Percentiles rank a stretch among this genome's conserved stretches.
Conservation (phyloP, 75 land plant genomes). For the Picea glauca region DNA sequence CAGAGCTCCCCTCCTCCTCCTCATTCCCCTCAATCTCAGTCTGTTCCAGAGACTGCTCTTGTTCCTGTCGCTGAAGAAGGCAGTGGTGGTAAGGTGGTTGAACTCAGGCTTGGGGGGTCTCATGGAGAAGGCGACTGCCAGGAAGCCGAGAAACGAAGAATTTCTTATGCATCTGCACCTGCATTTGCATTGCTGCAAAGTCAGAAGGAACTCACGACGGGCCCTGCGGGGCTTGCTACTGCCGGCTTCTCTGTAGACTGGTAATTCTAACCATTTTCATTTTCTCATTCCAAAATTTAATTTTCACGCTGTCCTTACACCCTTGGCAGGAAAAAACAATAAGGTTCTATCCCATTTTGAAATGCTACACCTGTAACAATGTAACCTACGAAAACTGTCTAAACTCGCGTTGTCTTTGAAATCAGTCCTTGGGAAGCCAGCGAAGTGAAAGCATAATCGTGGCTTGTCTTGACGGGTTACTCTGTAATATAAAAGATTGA, state of each 20-base stretch:
- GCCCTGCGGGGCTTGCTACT: neutral
- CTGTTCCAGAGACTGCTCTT: neutral
- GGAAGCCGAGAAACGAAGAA: conserved; percentile 1
- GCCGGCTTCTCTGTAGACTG: neutral
- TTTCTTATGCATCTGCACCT: neutral
- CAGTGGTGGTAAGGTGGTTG: neutral
- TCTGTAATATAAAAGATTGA: no score
- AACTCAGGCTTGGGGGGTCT: neutral
- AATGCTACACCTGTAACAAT: no score
- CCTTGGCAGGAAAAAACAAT: no score
- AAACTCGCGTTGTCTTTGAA: no score
- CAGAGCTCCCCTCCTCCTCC: neutral
- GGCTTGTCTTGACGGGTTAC: no score
- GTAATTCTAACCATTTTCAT: neutral
- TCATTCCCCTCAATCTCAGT: neutral
- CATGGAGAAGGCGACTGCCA: neutral
- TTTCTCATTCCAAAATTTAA: neutral
- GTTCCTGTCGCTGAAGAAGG: neutral
- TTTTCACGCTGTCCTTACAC: no score
- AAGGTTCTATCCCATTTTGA: no score
- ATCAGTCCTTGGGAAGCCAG: no score
- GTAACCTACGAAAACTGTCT: no score
- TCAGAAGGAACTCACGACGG: neutral
- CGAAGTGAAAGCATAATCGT: no score
- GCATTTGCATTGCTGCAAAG: conserved; percentile 1